phyloP scores from a whole-genome alignment of 164 flowering plant species.

The Taxillus chinensis region DNA sequence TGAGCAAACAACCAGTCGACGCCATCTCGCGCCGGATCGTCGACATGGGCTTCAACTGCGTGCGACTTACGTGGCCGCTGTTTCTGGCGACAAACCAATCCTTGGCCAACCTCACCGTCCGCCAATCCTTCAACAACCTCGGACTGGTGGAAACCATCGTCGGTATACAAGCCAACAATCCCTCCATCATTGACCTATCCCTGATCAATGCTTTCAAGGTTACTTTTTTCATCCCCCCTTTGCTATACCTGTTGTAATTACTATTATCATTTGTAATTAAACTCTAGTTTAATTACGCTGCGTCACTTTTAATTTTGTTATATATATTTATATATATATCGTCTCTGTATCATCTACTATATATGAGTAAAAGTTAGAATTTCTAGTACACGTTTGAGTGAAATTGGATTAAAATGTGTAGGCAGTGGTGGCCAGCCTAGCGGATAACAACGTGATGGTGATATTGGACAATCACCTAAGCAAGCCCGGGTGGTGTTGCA shows the following conservation, averaged over 20 bases:
- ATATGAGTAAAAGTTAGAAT: no score
- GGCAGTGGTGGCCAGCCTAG: background rate
- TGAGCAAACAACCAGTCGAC: slow-evolving; percentile 9
- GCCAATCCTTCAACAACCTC: slow-evolving; percentile 6
- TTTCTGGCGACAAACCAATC: slow-evolving; percentile 1
- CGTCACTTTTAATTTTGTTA: no score
- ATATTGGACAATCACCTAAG: slow-evolving; percentile 22
- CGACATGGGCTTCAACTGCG: slow-evolving; percentile 13
- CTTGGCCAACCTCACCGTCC: slow-evolving; percentile 7
- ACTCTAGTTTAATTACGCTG: no score
- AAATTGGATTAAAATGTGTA: no score
- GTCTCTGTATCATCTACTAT: no score
- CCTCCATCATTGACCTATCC: slow-evolving; percentile 2
- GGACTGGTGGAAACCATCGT: background rate
- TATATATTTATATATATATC: no score
- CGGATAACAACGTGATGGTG: slow-evolving; percentile 13
- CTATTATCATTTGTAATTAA: background rate
- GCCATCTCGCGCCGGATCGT: slow-evolving; percentile 1
- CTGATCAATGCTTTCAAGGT: slow-evolving; percentile 8
- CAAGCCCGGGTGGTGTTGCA: slow-evolving; percentile 18
- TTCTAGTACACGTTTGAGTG: no score
- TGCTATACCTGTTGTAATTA: no score
- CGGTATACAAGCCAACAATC: slow-evolving; percentile 9
- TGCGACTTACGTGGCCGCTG: slow-evolving; percentile 9
- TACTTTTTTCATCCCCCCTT: no score